These are phyloP conservation scores for Saturnispora gosingensis DNA, from an alignment of 805 yeast species.

Conservation along the genomic window DNA sequence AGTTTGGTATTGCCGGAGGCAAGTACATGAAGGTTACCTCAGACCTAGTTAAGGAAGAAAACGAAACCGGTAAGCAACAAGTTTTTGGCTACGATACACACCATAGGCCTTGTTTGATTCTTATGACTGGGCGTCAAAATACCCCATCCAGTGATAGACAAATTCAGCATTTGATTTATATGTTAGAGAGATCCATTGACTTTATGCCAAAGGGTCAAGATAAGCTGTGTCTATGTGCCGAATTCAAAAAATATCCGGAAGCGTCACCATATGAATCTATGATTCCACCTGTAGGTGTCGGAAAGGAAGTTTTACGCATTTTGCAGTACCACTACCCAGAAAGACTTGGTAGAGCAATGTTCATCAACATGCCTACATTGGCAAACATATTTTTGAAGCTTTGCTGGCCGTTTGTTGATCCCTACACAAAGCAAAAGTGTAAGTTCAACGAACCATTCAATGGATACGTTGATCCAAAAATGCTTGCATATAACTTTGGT, in stretches of 20 bases:
- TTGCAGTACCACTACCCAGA: conserved; percentile 97
- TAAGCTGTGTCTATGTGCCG: conserved; percentile 81
- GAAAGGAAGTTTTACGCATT: conserved; percentile 84
- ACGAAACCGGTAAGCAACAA: conserved; percentile 87
- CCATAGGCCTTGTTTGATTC: conserved; percentile 84
- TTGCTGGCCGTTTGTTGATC: conserved; percentile 94
- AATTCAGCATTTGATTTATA: conserved; percentile 87
- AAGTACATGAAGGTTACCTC: conserved; percentile 41
- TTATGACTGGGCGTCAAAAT: conserved; percentile 93
- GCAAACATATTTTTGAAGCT: conserved; percentile 90
- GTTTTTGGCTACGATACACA: conserved; percentile 84
- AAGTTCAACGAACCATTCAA: conserved; percentile 86
- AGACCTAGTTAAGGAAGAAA: conserved; percentile 51
- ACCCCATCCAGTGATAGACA: conserved; percentile 86
- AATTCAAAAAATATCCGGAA: conserved; percentile 74
- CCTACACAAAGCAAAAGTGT: conserved; percentile 85
- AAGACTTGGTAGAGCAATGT: conserved; percentile 82
- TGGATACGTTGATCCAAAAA: conserved; percentile 70
- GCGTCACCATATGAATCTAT: conserved; percentile 27
- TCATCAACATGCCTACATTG: conserved; percentile 89
- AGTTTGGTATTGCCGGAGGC: conserved; percentile 64
- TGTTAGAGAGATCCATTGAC: conserved; percentile 87
- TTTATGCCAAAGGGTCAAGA: conserved; percentile 97
- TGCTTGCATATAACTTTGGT: conserved; percentile 75
- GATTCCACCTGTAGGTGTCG: conserved; percentile 73